These are phyloP conservation scores for Leccinum olivaceopallidum DNA, from an alignment of 768 basidiomycete species.

Conservation along the genomic window DNA sequence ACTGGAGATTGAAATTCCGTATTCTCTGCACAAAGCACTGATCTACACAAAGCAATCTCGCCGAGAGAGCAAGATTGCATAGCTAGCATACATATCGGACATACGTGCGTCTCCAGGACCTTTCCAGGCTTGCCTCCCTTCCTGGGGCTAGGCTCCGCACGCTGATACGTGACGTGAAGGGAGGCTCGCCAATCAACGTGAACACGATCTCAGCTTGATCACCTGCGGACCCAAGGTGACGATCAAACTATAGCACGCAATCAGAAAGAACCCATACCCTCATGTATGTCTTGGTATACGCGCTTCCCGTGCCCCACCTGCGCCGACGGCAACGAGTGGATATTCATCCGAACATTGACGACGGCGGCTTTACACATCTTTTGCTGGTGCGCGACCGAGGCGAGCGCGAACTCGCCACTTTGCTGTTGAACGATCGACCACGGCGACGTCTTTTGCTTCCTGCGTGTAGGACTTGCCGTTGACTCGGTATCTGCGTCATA, in stretches of 20 bases:
- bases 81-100: too few relatives aligned
- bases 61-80: too few relatives aligned
- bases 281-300: constrained; percentile 83
- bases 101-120: constrained; percentile 78
- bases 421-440: constrained; percentile 85
- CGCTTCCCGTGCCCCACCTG: constrained; percentile 85
- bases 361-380: constrained; percentile 87
- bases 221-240: constrained; percentile 42
- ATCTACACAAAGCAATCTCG: too few relatives aligned
- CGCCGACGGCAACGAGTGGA: constrained; percentile 86
- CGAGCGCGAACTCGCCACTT: constrained; percentile 81
- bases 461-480: constrained; percentile 74
- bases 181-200: constrained; percentile 86
- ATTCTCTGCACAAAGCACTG: too few relatives aligned
- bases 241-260: neutral
- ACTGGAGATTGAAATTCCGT: too few relatives aligned
- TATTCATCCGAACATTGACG: constrained; percentile 66
- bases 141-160: constrained; percentile 66
- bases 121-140: constrained; percentile 72
- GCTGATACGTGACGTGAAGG: constrained; percentile 94
- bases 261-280: constrained; percentile 51
- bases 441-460: constrained; percentile 71
- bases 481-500: constrained; percentile 66
- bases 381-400: constrained; percentile 89
- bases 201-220: constrained; percentile 95